Base-by-base conservation (phyloP, 148 eudicot species). In the Chenopodium suecicum region DNA sequence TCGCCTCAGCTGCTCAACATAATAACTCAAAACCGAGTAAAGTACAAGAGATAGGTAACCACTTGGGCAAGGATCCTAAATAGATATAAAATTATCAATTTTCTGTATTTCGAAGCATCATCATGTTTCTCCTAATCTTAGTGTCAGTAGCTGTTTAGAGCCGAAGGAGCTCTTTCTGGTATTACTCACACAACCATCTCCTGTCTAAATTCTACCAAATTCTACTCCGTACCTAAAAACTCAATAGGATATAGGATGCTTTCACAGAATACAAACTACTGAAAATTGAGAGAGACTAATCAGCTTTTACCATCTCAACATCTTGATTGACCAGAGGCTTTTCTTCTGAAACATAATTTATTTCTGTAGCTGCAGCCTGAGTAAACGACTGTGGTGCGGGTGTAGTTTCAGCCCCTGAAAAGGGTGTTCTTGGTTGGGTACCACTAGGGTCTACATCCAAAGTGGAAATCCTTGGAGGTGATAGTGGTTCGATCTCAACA, bases 401-500 rank as follows among this genome's bases (percentile, higher is more conserved):
- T 63, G 86, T 90, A 41, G 88, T 75, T 74, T 91, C 98, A 62
- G 78, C 19, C 11, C 86, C 88, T 3, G 70, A 85, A 81, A 90
- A 88, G 7, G 92, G 86, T 85, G 85, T 88, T 78, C 66, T 81
- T 13, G 37, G 52, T 64, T 77, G 60, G 83, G 73, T n/a, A 37
- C 73, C 70, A 73, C 29, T 76, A 27, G 82, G 50, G 32, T 94
- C 98, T 25, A 88, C 91, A 80, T 96, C 99, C 94, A 94, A 90
- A 20, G 92, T 86, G 62, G 91, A 84, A 60, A 91, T 58, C 83
- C 97, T 90, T 13, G 99, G 99, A 66, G 99, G 98, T 23, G 99
- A 96, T 65, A 86, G 80, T 11, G 99, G 99, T 82, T 92, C 92
- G 79, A 96, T 93, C 79, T 92, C 98, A 25, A 92, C 92, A 31